These are phyloP conservation scores for Pterulicium gracile DNA, from an alignment of 1,284 basidiomycete species.

Conservation along the genomic window DNA sequence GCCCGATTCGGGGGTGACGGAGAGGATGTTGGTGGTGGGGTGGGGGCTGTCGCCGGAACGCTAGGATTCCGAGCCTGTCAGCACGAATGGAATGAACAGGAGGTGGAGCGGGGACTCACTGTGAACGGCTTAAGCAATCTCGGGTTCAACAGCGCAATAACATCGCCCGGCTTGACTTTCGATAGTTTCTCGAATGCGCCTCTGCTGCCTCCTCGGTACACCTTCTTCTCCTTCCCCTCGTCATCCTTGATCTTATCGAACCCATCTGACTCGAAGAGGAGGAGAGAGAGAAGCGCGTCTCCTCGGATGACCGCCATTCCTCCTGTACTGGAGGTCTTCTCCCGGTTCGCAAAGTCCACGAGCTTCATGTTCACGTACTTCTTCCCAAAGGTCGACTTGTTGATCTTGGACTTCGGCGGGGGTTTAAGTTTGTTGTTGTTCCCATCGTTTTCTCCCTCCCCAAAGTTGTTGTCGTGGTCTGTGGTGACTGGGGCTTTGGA, in stretches of 20 bases:
- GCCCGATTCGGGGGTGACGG: conserved; percentile 76
- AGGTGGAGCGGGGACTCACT: conserved; percentile 30
- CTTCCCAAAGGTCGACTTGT: conserved; percentile 35
- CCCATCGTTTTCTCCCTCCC: conserved; percentile 18
- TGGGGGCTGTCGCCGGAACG: conserved; percentile 51
- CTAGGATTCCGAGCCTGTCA: conserved; percentile 22
- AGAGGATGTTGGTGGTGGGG: conserved; percentile 73
- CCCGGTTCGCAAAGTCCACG: conserved; percentile 65
- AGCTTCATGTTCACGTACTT: conserved; percentile 86
- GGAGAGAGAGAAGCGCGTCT: conserved; percentile 72
- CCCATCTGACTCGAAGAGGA: conserved; percentile 82
- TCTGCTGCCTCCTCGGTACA: conserved; percentile 80
- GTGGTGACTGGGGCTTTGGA: conserved; percentile 53
- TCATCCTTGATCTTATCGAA: conserved; percentile 42
- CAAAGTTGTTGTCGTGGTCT: conserved; percentile 33
- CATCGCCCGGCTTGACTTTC: conserved; percentile 79
- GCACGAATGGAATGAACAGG: background rate
- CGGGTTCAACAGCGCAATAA: conserved; percentile 86
- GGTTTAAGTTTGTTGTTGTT: conserved; percentile 26
- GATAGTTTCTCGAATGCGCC: conserved; percentile 88
- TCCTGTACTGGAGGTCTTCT: conserved; percentile 38
- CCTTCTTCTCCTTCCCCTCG: conserved; percentile 40
- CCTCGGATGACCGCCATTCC: conserved; percentile 55
- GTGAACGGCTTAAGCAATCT: conserved; percentile 77
- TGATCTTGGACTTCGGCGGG: conserved; percentile 18